These are phyloP conservation scores for Penicillium sp. DNA, from an alignment of 2,329 filamentous ascomycete genomes.

Conservation along the genomic window DNA sequence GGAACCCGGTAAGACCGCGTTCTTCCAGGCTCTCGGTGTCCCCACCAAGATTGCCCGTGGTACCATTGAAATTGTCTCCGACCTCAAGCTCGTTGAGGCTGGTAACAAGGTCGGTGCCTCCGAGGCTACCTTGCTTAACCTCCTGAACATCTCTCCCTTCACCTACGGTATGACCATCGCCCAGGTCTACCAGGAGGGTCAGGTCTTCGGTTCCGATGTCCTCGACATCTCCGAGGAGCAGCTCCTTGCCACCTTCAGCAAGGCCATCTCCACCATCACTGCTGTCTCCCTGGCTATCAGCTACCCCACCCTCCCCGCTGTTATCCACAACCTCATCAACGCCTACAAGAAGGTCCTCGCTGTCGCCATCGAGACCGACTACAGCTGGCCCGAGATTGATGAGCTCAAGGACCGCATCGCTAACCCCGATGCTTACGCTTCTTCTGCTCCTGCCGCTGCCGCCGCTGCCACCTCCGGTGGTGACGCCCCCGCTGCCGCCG, in stretches of 20 bases:
- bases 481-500: slow-evolving; percentile 54
- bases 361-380: slow-evolving; percentile 86
- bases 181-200: slow-evolving; percentile 97
- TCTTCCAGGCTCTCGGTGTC: slow-evolving; percentile 99
- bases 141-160: slow-evolving; percentile 99
- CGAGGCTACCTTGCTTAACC: slow-evolving; percentile 98
- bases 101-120: slow-evolving; percentile 95
- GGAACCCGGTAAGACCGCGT: slow-evolving; percentile 99
- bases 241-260: slow-evolving; percentile 79
- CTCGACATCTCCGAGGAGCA: slow-evolving; percentile 95
- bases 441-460: slow-evolving; percentile 72
- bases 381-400: slow-evolving; percentile 93
- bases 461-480: slow-evolving; percentile 56
- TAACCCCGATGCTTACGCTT: slow-evolving; percentile 95
- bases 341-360: slow-evolving; percentile 92
- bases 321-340: slow-evolving; percentile 97
- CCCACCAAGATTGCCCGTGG: slow-evolving; percentile 99
- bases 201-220: slow-evolving; percentile 82
- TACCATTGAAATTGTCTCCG: slow-evolving; percentile 99
- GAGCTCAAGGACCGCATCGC: slow-evolving; percentile 99
- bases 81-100: slow-evolving; percentile 96
- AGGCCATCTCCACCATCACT: slow-evolving; percentile 83
- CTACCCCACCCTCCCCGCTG: slow-evolving; percentile 94
- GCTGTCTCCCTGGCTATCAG: slow-evolving; percentile 86
- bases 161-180: slow-evolving; percentile 96